Percentiles rank a stretch among this genome's conserved stretches.
Evolutionary conservation across 805 yeast species (phyloP).

Genomic region (Limtongia smithiae): DNA sequence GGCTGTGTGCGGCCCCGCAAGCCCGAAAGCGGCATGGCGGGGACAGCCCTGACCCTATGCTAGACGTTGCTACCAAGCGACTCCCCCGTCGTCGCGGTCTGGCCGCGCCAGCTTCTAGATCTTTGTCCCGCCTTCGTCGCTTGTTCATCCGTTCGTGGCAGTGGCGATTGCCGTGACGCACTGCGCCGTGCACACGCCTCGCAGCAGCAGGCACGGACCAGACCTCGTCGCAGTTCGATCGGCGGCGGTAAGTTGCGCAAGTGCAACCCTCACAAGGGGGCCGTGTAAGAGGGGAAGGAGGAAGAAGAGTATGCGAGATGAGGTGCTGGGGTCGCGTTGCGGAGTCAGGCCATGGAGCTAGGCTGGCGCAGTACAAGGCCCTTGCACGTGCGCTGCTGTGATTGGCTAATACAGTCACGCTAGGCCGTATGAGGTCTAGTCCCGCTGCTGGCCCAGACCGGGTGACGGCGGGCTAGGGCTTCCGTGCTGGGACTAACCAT

Average conservation of each 20-base stretch:
- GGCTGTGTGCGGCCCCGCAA: too few relatives aligned
- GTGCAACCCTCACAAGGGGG: too few relatives aligned
- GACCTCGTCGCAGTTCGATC: not conserved
- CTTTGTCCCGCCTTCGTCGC: too few relatives aligned
- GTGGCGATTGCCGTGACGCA: too few relatives aligned
- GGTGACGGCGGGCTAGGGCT: not conserved
- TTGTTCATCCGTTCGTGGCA: too few relatives aligned
- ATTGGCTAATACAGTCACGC: not conserved
- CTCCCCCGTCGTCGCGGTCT: slow-evolving; percentile 15
- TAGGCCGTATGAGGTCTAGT: not conserved
- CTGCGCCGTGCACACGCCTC: too few relatives aligned
- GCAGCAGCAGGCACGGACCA: too few relatives aligned
- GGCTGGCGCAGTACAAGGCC: not conserved
- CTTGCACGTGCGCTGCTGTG: not conserved
- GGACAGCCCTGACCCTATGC: slow-evolving; percentile 22
- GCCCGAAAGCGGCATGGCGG: not conserved
- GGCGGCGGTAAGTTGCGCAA: too few relatives aligned
- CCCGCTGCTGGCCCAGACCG: not conserved
- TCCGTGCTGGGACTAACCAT: not conserved
- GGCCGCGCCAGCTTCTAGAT: not conserved
- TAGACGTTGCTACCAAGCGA: slow-evolving; percentile 19
- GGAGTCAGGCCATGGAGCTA: too few relatives aligned
- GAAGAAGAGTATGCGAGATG: too few relatives aligned
- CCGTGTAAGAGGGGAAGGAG: too few relatives aligned
- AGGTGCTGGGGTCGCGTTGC: too few relatives aligned